Conservation (phyloP, 2,329 filamentous ascomycete species). For the Seiridium unicorne region DNA sequence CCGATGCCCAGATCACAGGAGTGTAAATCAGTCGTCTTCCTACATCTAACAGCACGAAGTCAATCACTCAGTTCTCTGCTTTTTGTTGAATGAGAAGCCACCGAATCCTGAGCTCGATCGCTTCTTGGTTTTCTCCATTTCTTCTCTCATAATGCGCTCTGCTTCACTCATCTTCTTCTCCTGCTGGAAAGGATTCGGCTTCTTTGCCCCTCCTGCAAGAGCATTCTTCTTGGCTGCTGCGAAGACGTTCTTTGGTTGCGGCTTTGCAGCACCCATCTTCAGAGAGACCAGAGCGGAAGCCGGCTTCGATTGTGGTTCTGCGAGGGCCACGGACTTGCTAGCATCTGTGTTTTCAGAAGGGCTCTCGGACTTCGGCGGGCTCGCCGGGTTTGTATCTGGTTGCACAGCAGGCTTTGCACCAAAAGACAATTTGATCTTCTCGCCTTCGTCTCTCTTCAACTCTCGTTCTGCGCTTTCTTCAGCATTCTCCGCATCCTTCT, state of each 20-base stretch:
- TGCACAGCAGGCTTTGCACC: slow-evolving; percentile 40
- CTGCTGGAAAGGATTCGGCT: slow-evolving; percentile 53
- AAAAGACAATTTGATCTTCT: slow-evolving; percentile 73
- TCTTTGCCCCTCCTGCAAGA: slow-evolving; percentile 59
- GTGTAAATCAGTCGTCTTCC: neutral
- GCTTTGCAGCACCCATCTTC: slow-evolving; percentile 59
- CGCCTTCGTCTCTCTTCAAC: slow-evolving; percentile 65
- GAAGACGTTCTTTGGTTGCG: slow-evolving; percentile 78
- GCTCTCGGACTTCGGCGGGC: slow-evolving; percentile 18
- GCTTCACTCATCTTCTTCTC: slow-evolving; percentile 86
- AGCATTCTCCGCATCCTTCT: slow-evolving; percentile 38
- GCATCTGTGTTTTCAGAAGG: slow-evolving; percentile 13
- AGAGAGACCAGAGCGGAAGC: slow-evolving; percentile 51
- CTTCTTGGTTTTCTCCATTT: slow-evolving; percentile 73
- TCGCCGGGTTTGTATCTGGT: slow-evolving; percentile 12
- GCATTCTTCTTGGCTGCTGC: slow-evolving; percentile 67
- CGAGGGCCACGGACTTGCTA: slow-evolving; percentile 14
- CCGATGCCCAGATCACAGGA: neutral
- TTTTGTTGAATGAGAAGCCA: slow-evolving; percentile 50
- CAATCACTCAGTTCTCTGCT: slow-evolving; percentile 37
- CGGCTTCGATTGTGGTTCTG: slow-evolving; percentile 27
- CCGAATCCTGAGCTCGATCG: slow-evolving; percentile 51
- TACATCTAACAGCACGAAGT: neutral
- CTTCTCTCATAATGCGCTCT: slow-evolving; percentile 85
- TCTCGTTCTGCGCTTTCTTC: slow-evolving; percentile 41